phyloP scores from a whole-genome alignment of 2,329 filamentous ascomycete genomes.

The Elsinoe batatas region DNA sequence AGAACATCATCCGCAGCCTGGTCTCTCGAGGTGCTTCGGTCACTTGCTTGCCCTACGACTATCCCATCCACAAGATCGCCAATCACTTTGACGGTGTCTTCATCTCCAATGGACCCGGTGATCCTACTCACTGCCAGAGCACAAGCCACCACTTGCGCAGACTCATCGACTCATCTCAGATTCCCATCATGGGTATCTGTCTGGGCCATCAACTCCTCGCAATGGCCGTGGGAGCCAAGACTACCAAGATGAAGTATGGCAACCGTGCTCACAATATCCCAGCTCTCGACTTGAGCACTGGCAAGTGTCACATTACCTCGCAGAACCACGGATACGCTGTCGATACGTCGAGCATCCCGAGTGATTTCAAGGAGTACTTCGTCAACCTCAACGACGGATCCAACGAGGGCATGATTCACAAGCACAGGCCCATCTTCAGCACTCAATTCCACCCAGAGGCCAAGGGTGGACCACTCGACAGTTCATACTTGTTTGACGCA shows the following conservation, averaged over 20 bases:
- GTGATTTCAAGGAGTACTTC: slow-evolving; percentile 95
- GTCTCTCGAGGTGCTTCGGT: slow-evolving; percentile 85
- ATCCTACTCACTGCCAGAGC: slow-evolving; percentile 91
- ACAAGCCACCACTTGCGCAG: slow-evolving; percentile 87
- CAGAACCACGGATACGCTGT: slow-evolving; percentile 99
- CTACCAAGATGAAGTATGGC: slow-evolving; percentile 97
- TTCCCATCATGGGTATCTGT: slow-evolving; percentile 96
- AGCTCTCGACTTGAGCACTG: slow-evolving; percentile 84
- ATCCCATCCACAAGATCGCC: slow-evolving; percentile 95
- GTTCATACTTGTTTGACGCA: slow-evolving; percentile 90
- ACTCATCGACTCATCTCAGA: slow-evolving; percentile 80
- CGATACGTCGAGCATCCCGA: slow-evolving; percentile 68
- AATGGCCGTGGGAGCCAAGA: slow-evolving; percentile 75
- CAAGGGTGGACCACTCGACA: slow-evolving; percentile 93
- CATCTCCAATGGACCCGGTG: slow-evolving; percentile 97
- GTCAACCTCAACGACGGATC: slow-evolving; percentile 95
- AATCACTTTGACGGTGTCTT: slow-evolving; percentile 98
- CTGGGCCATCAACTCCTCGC: slow-evolving; percentile 94
- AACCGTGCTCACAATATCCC: slow-evolving; percentile 99
- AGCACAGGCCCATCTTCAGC: slow-evolving; percentile 90
- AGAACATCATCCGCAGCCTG: slow-evolving; percentile 95
- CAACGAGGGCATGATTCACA: slow-evolving; percentile 97
- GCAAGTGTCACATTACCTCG: slow-evolving; percentile 95
- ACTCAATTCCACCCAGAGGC: slow-evolving; percentile 99
- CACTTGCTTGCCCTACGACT: slow-evolving; percentile 92